Percentiles rank a stretch among this genome's conserved stretches.
phyloP scores from a whole-genome alignment of 2,329 filamentous ascomycete species.

The Ascochyta rabiei region DNA sequence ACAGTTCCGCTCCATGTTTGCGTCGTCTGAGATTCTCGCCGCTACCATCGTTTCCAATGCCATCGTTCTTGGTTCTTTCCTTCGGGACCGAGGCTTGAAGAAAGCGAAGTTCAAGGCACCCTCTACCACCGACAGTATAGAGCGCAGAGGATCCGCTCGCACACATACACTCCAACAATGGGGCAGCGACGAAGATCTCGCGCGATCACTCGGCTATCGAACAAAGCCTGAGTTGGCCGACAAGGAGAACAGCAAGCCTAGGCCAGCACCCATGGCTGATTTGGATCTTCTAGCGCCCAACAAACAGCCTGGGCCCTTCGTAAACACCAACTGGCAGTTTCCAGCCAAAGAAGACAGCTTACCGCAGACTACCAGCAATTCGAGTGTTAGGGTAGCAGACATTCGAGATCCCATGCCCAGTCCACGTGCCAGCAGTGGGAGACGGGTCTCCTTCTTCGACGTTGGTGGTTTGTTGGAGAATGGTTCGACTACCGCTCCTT shows the following conservation, averaged over 20 bases:
- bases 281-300: conserved; percentile 32
- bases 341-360: conserved; percentile 27
- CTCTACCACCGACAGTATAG: conserved; percentile 59
- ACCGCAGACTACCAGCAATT: conserved; percentile 30
- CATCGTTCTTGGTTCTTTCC: conserved; percentile 88
- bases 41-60: conserved; percentile 87
- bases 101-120: conserved; percentile 75
- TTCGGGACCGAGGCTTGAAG: conserved; percentile 88
- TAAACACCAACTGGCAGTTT: conserved; percentile 44
- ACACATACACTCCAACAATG: conserved; percentile 73
- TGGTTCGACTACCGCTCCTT: conserved; percentile 42
- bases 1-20: conserved; percentile 85
- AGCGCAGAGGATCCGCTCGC: conserved; percentile 63
- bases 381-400: conserved; percentile 27
- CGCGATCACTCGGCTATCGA: conserved; percentile 77
- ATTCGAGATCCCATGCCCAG: conserved; percentile 46
- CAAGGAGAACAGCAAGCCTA: conserved; percentile 48
- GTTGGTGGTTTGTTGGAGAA: conserved; percentile 76
- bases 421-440: conserved; percentile 49
- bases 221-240: conserved; percentile 60
- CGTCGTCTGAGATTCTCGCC: conserved; percentile 88
- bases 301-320: conserved; percentile 31
- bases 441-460: conserved; percentile 81
- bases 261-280: conserved; percentile 47
- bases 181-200: conserved; percentile 91